Percentiles rank a stretch among this genome's conserved stretches.
Evolutionary conservation across 306 rosid genomes (phyloP).

Genomic region (Lathyrus tuberosus): DNA sequence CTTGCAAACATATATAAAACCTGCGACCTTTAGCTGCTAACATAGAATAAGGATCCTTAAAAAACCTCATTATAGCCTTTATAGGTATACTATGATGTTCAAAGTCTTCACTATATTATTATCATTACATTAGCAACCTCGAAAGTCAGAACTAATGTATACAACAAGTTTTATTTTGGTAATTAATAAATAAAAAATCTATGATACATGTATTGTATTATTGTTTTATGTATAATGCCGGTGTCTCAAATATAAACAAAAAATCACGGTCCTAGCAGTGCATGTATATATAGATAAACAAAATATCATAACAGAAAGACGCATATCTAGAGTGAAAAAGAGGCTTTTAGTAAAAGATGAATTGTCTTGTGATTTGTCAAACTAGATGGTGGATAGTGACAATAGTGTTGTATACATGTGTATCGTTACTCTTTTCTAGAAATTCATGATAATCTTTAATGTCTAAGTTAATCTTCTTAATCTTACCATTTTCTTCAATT

Average conservation of each 20-base stretch:
- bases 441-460: no score
- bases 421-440: no score
- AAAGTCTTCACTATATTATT: not conserved
- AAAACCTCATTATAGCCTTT: not conserved
- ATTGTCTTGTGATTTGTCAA: no score
- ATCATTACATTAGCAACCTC: slow-evolving; percentile 14
- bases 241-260: slow-evolving; percentile 29
- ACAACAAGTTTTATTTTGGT: slow-evolving; percentile 9
- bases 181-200: slow-evolving; percentile 30
- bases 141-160: slow-evolving; percentile 50
- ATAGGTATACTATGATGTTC: not conserved
- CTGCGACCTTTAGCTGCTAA: slow-evolving; percentile 7
- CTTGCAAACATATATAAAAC: slow-evolving; percentile 37
- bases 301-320: no score
- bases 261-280: slow-evolving; percentile 8
- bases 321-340: no score
- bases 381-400: no score
- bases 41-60: not conserved
- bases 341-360: no score
- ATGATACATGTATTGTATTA: slow-evolving; percentile 23
- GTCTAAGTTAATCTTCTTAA: no score
- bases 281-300: not conserved
- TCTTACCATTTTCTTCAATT: no score
- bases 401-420: no score
- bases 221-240: slow-evolving; percentile 36